These are phyloP conservation scores for Ophiostoma ulmi DNA, from an alignment of 2,329 filamentous ascomycete species.

Conservation along the genomic window DNA sequence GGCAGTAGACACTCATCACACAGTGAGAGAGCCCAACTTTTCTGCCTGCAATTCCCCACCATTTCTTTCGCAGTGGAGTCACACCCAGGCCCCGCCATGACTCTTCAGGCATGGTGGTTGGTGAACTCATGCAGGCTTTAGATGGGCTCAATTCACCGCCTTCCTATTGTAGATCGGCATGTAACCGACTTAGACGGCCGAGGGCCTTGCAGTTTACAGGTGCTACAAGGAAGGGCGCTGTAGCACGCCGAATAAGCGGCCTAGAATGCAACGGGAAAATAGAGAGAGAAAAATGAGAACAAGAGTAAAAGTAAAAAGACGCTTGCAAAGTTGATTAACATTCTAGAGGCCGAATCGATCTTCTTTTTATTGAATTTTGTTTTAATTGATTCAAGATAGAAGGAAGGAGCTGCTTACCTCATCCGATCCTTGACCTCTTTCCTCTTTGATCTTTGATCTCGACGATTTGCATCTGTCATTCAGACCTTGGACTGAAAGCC, in stretches of 20 bases:
- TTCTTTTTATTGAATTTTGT: neutral
- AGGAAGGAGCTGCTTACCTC: conserved; percentile 3
- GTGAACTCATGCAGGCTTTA: neutral
- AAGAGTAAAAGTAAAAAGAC: neutral
- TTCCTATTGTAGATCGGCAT: conserved; percentile 15
- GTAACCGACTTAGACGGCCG: conserved; percentile 13
- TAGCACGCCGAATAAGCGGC: conserved; percentile 6
- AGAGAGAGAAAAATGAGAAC: neutral
- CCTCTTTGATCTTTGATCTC: neutral
- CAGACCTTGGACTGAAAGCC: neutral
- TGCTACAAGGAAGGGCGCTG: neutral
- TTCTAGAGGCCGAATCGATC: neutral
- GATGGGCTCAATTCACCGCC: conserved; percentile 17
- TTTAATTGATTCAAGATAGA: neutral
- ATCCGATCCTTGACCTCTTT: neutral
- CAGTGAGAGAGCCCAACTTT: neutral
- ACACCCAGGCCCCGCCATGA: conserved; percentile 20
- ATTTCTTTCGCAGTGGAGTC: conserved; percentile 16
- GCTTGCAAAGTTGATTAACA: neutral
- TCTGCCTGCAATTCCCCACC: conserved; percentile 20
- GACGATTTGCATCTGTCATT: neutral
- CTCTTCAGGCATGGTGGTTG: conserved; percentile 20
- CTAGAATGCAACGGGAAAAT: neutral
- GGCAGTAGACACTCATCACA: neutral
- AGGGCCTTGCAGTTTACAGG: neutral